Conservation (phyloP, 2,329 filamentous ascomycete species). For the Aspergillus sp. region DNA sequence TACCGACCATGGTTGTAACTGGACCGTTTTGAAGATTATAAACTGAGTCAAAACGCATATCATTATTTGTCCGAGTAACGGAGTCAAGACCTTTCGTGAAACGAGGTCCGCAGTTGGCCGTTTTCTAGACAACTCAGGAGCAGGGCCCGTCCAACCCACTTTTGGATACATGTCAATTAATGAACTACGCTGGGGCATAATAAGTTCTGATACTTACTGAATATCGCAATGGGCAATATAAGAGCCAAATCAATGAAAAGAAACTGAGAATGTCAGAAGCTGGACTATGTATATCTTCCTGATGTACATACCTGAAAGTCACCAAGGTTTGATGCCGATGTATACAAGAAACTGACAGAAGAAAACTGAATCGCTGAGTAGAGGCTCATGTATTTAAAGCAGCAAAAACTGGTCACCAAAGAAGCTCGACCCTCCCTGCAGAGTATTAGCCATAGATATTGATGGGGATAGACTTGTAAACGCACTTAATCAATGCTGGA, state of each 20-base stretch:
- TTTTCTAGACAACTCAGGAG: conserved; percentile 69
- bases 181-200: not conserved
- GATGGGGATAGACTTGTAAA: conserved; percentile 3
- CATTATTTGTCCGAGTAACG: conserved; percentile 78
- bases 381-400: conserved; percentile 99
- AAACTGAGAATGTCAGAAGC: conserved; percentile 48
- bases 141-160: conserved; percentile 93
- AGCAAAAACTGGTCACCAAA: conserved; percentile 96
- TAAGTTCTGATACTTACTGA: conserved; percentile 54
- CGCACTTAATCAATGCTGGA: conserved; percentile 74
- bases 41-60: conserved; percentile 74
- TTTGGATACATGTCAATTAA: conserved; percentile 1
- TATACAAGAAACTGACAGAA: conserved; percentile 92
- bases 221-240: conserved; percentile 92
- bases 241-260: conserved; percentile 89
- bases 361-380: conserved; percentile 99
- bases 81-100: conserved; percentile 82
- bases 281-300: not conserved
- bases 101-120: conserved; percentile 88
- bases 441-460: conserved; percentile 10
- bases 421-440: conserved; percentile 81
- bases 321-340: conserved; percentile 84
- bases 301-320: conserved; percentile 69
- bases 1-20: conserved; percentile 67
- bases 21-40: conserved; percentile 65